Evolutionary conservation across 78 protist genomes (phyloP), one percentile per base, ranked within the genome.

Genomic region (Pigoraptor vietnamica): DNA sequence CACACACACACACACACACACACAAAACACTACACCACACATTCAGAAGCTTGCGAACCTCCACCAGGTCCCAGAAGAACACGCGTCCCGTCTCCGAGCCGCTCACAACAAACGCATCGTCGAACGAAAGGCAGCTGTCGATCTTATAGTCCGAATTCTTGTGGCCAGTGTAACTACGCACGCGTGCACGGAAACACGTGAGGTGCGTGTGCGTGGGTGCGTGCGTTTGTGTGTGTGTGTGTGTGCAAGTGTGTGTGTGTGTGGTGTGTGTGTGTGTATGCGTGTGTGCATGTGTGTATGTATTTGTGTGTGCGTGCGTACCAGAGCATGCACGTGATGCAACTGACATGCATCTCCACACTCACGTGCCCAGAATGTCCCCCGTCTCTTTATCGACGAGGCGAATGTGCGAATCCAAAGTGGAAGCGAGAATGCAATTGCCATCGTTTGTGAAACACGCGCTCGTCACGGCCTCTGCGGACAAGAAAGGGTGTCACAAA

Each of bases 91-190:
- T 87, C 56, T 90, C 92, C 37, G 88, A 81, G 1, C 92, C 92
- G 32, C 38, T 35, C 24, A 38, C 67, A 38, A 90, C 92, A 29
- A 33, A 24, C 25, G 86, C 40, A 23, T 90, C 92, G 24, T 24
- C 19, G n/a, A 0, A 19, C 19, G 67, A 0, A 0, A 90, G 19
- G 24, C 33, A 0, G 24, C 92, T 33, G 32, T 90, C 92, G 1
- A 90, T 79, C 10, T 29, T 35, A 24, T 81, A 90, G 2, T 2
- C 1, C 39, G 14, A 6, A 67, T 90, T 56, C 9, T 0, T 0
- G 87, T 90, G 92, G 9, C 92, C 92, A 0, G 0, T 25, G 10
- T 90, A 90, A 0, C 92, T 67, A 86, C 90, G 83, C 37, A 93
- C 33, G 21, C 93, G 37, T 2, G 92, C 93, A 37, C 93, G 84